phyloP scores from a whole-genome alignment of 1,139 yeast genomes.

The Suzukiozyma palmioleophila region DNA sequence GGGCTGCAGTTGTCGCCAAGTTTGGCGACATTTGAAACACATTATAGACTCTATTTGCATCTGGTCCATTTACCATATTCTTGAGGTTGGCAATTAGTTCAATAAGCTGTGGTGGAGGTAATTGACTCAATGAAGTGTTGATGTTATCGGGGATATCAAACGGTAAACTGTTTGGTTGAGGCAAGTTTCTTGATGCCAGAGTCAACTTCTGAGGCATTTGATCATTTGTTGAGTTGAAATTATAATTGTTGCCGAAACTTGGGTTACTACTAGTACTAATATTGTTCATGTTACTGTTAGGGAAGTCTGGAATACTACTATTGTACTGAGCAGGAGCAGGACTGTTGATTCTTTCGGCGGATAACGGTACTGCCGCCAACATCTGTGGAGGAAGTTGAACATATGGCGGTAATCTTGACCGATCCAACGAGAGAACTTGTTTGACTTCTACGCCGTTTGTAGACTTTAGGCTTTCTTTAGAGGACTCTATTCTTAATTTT shows the following conservation, averaged over 20 bases:
- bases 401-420: slow-evolving; percentile 46
- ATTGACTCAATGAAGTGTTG: slow-evolving; percentile 50
- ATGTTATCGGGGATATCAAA: slow-evolving; percentile 49
- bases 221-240: slow-evolving; percentile 8
- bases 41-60: slow-evolving; percentile 46
- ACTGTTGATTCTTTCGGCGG: slow-evolving; percentile 4
- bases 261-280: neutral
- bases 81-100: slow-evolving; percentile 65
- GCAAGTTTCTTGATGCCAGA: slow-evolving; percentile 49
- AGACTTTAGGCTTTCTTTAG: slow-evolving; percentile 55
- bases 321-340: slow-evolving; percentile 4
- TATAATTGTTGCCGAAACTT: slow-evolving; percentile 2
- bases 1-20: slow-evolving; percentile 63
- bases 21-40: slow-evolving; percentile 54
- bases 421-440: slow-evolving; percentile 37
- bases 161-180: slow-evolving; percentile 41
- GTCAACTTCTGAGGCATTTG: slow-evolving; percentile 42
- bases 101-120: slow-evolving; percentile 66
- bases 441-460: slow-evolving; percentile 27
- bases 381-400: slow-evolving; percentile 54
- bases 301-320: slow-evolving; percentile 8
- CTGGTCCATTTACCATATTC: slow-evolving; percentile 45
- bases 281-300: slow-evolving; percentile 3
- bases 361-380: slow-evolving; percentile 16
- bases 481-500: slow-evolving; percentile 51